These are phyloP conservation scores for Diaporthe sp. DNA, from an alignment of 2,329 filamentous ascomycete genomes.

Conservation along the genomic window DNA sequence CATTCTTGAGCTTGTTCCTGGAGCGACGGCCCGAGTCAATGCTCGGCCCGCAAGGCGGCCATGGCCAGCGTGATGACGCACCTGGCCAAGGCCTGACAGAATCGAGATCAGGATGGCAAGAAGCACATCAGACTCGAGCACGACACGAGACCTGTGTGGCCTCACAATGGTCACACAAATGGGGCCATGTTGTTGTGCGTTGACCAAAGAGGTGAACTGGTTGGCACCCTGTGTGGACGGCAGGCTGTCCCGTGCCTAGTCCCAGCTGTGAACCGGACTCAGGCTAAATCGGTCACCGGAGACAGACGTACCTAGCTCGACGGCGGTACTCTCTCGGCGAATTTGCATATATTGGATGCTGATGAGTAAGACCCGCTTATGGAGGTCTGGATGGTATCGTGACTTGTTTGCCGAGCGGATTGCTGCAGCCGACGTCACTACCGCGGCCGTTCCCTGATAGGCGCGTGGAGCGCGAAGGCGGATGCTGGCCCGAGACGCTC, in stretches of 20 bases:
- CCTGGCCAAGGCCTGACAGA: not conserved
- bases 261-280: conserved; percentile 20
- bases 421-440: conserved; percentile 20
- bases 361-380: conserved; percentile 9
- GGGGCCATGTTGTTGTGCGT: conserved; percentile 1
- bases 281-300: conserved; percentile 30
- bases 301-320: conserved; percentile 29
- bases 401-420: conserved; percentile 16
- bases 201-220: not conserved
- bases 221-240: conserved; percentile 2
- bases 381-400: not conserved
- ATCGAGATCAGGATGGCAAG: not conserved
- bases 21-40: conserved; percentile 27
- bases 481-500: conserved; percentile 14
- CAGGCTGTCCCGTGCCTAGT: conserved; percentile 22
- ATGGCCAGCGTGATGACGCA: not conserved
- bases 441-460: not conserved
- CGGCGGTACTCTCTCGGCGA: conserved; percentile 7
- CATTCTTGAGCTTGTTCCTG: not conserved
- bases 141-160: not conserved
- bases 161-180: not conserved
- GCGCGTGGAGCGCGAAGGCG: conserved; percentile 1
- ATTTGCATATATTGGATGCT: conserved; percentile 18
- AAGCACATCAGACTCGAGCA: not conserved
- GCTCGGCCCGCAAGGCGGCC: conserved; percentile 15